Evolutionary conservation across 164 flowering plant species (phyloP).

Genomic region (Kingdonia uniflora): DNA sequence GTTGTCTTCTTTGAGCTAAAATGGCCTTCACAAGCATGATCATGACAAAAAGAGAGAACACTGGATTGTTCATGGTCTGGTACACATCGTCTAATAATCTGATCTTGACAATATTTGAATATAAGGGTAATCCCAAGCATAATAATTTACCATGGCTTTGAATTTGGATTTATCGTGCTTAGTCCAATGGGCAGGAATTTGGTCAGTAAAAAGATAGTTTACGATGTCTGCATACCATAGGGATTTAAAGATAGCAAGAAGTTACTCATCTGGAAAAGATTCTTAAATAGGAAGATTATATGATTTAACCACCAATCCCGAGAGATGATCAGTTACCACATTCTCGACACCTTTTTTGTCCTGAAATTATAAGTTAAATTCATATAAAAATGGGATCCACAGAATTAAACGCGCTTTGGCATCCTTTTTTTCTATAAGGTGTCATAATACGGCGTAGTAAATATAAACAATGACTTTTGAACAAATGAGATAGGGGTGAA

Average conservation of each 20-base stretch:
- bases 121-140: background rate
- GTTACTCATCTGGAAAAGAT: background rate
- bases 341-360: background rate
- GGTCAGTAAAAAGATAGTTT: background rate
- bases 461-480: background rate
- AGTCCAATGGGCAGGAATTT: background rate
- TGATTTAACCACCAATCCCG: background rate
- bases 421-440: background rate
- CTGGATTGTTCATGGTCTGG: background rate
- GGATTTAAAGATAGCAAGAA: background rate
- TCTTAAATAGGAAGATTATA: too few relatives aligned
- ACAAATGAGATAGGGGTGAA: background rate
- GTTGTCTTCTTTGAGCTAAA: background rate
- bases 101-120: background rate
- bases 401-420: background rate
- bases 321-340: background rate
- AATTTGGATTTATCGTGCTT: background rate
- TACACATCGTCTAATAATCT: background rate
- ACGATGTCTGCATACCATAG: background rate
- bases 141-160: background rate
- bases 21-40: slow-evolving; percentile 1
- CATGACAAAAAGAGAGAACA: background rate
- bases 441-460: background rate
- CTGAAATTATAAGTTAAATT: background rate
- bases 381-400: background rate